Evolutionary conservation across 768 basidiomycete genomes (phyloP).

Genomic region (Cystofilobasidium macerans): DNA sequence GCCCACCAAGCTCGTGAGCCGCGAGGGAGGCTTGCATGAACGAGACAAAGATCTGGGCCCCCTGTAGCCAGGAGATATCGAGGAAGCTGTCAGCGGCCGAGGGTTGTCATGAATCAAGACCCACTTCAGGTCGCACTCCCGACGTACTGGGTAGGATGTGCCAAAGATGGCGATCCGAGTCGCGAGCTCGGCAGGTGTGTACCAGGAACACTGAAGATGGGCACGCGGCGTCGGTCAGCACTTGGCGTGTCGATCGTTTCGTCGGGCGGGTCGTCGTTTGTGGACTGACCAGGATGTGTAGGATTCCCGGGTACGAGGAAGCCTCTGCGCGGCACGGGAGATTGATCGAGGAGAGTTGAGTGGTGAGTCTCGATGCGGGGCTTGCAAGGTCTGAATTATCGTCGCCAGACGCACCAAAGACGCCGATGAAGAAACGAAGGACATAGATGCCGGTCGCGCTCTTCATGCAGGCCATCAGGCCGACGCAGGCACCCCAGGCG

Average conservation of each 20-base stretch:
- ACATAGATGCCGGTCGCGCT: constrained; percentile 27
- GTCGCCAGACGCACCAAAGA: constrained; percentile 15
- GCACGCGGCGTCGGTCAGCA: no score
- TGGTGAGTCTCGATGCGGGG: no score
- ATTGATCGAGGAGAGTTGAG: no score
- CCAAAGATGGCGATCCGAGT: constrained; percentile 29
- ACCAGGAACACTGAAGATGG: constrained; percentile 22
- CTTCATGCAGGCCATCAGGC: constrained; percentile 15
- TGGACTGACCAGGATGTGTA: constrained; percentile 17
- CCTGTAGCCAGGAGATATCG: not conserved
- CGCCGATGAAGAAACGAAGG: constrained; percentile 32
- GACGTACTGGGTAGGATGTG: constrained; percentile 22
- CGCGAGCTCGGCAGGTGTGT: constrained; percentile 28
- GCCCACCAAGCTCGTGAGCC: constrained; percentile 26
- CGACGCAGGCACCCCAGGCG: constrained; percentile 5
- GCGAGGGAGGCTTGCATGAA: constrained; percentile 30
- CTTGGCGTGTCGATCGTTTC: no score
- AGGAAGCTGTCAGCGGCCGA: not conserved
- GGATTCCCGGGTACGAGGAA: constrained; percentile 30
- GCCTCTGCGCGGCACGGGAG: constrained; percentile 22
- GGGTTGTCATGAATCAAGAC: no score
- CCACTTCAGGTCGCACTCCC: no score
- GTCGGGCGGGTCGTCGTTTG: no score
- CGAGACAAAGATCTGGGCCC: constrained; percentile 27
- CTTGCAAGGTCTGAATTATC: not conserved